These are phyloP conservation scores for Stevia rebaudiana DNA, from an alignment of 140 eudicot genomes.

Conservation along the genomic window DNA sequence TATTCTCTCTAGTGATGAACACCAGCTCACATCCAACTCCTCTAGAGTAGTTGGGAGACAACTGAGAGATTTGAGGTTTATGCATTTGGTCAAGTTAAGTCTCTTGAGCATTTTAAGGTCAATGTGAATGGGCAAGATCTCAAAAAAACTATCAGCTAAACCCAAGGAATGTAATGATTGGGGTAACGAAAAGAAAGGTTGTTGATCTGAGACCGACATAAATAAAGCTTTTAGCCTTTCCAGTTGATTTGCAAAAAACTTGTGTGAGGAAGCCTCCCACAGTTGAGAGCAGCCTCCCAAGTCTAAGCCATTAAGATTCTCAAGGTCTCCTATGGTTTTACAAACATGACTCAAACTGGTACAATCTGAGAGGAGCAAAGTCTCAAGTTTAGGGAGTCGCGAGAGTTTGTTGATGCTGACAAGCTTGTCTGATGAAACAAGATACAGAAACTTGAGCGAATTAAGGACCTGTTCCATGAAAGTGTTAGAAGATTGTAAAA, in stretches of 20 bases:
- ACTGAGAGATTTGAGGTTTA: background rate
- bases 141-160: background rate
- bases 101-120: background rate
- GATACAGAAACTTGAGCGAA: background rate
- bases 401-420: background rate
- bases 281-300: background rate
- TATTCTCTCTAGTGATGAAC: conserved; percentile 10
- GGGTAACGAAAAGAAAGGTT: background rate
- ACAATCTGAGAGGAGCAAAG: background rate
- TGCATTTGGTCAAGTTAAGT: background rate
- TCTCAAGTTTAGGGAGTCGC: background rate
- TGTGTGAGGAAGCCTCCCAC: background rate
- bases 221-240: too few species aligned
- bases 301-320: background rate
- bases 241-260: background rate
- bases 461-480: background rate
- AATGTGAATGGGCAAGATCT: background rate
- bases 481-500: too few species aligned
- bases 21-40: background rate
- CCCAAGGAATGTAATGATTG: background rate
- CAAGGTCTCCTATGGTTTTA: background rate
- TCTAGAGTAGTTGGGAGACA: conserved; percentile 15
- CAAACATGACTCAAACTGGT: background rate
- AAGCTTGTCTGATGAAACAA: background rate
- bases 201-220: too few species aligned